Evolutionary conservation across 495 filamentous ascomycete species (phyloP).

Genomic region (Hypoxylon crocopeplum): DNA sequence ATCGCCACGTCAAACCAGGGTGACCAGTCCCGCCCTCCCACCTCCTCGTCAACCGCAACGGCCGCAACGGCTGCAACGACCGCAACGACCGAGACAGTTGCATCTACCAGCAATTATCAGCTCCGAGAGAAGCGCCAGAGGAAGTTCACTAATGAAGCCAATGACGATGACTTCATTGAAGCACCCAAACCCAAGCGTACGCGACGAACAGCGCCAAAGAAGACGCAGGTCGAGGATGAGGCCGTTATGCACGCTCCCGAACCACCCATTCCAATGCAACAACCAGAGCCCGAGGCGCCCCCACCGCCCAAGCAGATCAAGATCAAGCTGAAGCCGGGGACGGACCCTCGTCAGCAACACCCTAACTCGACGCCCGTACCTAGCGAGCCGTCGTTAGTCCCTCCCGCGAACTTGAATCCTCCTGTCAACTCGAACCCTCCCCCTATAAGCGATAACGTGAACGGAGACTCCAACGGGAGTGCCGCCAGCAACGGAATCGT

Average conservation of each 20-base stretch:
- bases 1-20: conserved; percentile 6
- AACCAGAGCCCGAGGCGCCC: too few relatives aligned
- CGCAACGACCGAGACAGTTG: conserved; percentile 35
- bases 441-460: conserved; percentile 3
- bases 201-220: conserved; percentile 37
- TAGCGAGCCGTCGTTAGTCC: too few relatives aligned
- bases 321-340: too few relatives aligned
- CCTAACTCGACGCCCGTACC: too few relatives aligned
- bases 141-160: conserved; percentile 37
- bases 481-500: conserved; percentile 23
- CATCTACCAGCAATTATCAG: conserved; percentile 39
- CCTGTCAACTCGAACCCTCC: conserved; percentile 12
- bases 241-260: too few relatives aligned
- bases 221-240: conserved; percentile 10
- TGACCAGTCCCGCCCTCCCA: conserved; percentile 38
- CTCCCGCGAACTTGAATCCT: too few relatives aligned
- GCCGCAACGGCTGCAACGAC: conserved; percentile 32
- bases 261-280: too few relatives aligned
- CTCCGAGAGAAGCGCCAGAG: conserved; percentile 41
- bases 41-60: conserved; percentile 40
- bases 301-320: too few relatives aligned
- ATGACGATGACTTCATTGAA: conserved; percentile 31
- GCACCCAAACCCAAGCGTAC: conserved; percentile 37
- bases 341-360: too few relatives aligned
- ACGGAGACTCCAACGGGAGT: conserved; percentile 6